Evolutionary conservation across 73 alveolate genomes (phyloP).

Genomic region (Uronychia setigera): DNA sequence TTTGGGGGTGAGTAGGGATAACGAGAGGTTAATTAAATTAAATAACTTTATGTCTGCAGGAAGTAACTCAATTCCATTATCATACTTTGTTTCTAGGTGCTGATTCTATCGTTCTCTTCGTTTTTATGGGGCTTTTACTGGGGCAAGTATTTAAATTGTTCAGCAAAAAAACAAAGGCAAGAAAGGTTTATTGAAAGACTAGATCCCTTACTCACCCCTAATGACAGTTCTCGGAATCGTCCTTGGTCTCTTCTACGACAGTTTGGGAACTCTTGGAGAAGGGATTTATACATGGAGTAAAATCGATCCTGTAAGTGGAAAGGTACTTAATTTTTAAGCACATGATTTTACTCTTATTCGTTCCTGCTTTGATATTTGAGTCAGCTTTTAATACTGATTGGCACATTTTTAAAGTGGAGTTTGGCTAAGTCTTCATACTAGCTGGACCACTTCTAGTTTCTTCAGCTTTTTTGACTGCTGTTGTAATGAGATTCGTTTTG

Average conservation of each 20-base stretch:
- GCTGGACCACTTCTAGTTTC: slow-evolving; percentile 56
- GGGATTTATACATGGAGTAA: slow-evolving; percentile 6
- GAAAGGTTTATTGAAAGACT: neutral
- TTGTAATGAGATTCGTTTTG: slow-evolving; percentile 50
- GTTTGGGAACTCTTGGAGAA: neutral
- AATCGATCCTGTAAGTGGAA: neutral
- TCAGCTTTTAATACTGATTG: slow-evolving; percentile 61
- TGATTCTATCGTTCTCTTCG: neutral
- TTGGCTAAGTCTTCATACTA: slow-evolving; percentile 31
- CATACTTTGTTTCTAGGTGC: neutral
- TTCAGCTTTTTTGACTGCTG: slow-evolving; percentile 60
- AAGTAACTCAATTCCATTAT: neutral
- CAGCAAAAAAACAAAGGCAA: slow-evolving; percentile 24
- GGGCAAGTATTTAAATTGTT: slow-evolving; percentile 30
- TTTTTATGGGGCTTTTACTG: slow-evolving; percentile 13
- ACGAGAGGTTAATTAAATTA: neutral
- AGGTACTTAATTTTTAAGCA: neutral
- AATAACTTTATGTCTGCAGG: neutral
- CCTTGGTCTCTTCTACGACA: slow-evolving; percentile 25
- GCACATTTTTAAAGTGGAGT: slow-evolving; percentile 49
- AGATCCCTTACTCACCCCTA: slow-evolving; percentile 65
- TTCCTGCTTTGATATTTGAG: slow-evolving; percentile 56
- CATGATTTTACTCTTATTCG: slow-evolving; percentile 37
- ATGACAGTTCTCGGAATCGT: slow-evolving; percentile 42
- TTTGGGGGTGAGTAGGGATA: neutral